Evolutionary conservation across 2,329 filamentous ascomycete genomes (phyloP).

Genomic region (Epichloe amarillans): DNA sequence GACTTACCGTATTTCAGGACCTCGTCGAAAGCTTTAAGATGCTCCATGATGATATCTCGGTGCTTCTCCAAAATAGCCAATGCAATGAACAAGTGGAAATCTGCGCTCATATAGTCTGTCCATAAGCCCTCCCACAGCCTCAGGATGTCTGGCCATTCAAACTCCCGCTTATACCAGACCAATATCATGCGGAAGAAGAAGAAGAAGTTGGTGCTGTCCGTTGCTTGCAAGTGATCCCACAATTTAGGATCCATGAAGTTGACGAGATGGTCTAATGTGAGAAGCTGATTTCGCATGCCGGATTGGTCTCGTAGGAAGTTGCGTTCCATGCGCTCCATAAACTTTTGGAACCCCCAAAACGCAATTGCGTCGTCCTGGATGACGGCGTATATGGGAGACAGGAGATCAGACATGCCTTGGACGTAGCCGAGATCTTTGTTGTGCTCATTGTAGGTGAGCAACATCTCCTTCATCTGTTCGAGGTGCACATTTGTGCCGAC

Average conservation of each 20-base stretch:
- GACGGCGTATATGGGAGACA: slow-evolving; percentile 91
- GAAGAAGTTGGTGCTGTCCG: slow-evolving; percentile 97
- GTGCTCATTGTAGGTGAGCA: slow-evolving; percentile 96
- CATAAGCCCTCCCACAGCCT: slow-evolving; percentile 86
- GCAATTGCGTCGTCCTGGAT: slow-evolving; percentile 94
- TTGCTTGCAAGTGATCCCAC: slow-evolving; percentile 75
- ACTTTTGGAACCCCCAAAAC: slow-evolving; percentile 95
- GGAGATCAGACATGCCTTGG: slow-evolving; percentile 94
- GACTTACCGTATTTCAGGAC: slow-evolving; percentile 83
- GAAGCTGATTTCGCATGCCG: slow-evolving; percentile 85
- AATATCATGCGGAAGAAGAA: slow-evolving; percentile 99
- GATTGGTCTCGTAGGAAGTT: slow-evolving; percentile 94
- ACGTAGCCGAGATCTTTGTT: slow-evolving; percentile 94
- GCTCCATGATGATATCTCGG: slow-evolving; percentile 88
- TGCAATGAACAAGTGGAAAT: slow-evolving; percentile 90
- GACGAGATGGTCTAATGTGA: slow-evolving; percentile 85
- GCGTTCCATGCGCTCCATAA: slow-evolving; percentile 96
- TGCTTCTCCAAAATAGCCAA: slow-evolving; percentile 93
- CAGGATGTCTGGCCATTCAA: slow-evolving; percentile 75
- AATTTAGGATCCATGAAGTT: slow-evolving; percentile 94
- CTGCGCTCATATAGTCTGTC: slow-evolving; percentile 81
- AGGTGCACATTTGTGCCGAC: slow-evolving; percentile 92
- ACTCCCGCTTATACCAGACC: slow-evolving; percentile 98
- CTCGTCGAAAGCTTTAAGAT: slow-evolving; percentile 89
- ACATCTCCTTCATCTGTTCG: slow-evolving; percentile 98